phyloP scores from a whole-genome alignment of 768 basidiomycete species.

The Collybiopsis luxurians region DNA sequence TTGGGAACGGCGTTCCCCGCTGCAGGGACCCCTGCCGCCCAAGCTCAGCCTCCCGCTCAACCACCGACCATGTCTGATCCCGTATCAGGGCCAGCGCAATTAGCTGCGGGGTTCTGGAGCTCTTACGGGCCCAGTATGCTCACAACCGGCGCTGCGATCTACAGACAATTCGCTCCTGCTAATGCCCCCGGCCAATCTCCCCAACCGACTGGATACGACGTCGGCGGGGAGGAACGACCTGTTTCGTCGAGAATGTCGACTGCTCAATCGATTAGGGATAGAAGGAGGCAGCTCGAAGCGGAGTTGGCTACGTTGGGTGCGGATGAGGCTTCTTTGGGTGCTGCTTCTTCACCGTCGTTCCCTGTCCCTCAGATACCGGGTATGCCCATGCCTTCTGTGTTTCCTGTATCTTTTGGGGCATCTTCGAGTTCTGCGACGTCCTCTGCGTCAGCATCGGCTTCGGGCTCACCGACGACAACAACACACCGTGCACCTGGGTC shows the following conservation, averaged over 20 bases:
- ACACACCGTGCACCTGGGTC: conserved; percentile 38
- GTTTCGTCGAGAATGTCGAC: conserved; percentile 16
- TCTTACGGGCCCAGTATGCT: conserved; percentile 74
- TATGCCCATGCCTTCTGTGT: conserved; percentile 26
- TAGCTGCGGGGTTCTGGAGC: conserved; percentile 70
- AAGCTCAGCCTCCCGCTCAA: neutral
- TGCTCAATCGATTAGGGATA: conserved; percentile 37
- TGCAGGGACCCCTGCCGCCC: neutral
- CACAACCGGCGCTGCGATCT: conserved; percentile 62
- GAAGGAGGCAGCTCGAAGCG: conserved; percentile 51
- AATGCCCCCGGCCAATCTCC: conserved; percentile 23
- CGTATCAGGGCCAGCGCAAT: conserved; percentile 60
- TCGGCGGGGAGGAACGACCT: conserved; percentile 8
- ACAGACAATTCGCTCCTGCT: conserved; percentile 49
- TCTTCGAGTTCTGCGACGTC: neutral
- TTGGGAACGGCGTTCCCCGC: conserved; percentile 37
- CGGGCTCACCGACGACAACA: conserved; percentile 35
- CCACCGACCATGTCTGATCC: conserved; percentile 51
- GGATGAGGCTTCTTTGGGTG: conserved; percentile 17
- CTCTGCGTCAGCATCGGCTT: neutral
- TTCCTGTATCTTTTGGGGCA: conserved; percentile 28
- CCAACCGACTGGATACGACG: neutral
- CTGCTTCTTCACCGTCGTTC: conserved; percentile 20
- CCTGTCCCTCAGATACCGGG: conserved; percentile 29
- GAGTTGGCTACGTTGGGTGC: conserved; percentile 50